These are phyloP conservation scores for Trypanosoma theileri DNA, from an alignment of 208 protist genomes.

Conservation along the genomic window DNA sequence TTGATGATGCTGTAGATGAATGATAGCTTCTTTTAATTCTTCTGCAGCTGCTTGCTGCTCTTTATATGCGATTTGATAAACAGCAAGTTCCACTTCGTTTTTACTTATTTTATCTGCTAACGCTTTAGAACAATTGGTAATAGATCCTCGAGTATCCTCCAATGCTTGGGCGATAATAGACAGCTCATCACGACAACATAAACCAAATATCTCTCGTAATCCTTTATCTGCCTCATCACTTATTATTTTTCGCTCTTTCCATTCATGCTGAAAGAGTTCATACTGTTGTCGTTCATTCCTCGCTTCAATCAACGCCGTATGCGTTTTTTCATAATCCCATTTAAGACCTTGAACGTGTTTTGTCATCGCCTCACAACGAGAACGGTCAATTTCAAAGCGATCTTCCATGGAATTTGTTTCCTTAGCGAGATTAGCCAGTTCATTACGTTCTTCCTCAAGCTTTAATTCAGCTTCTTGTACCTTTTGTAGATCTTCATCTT, in stretches of 20 bases:
- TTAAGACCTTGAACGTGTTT: slow-evolving; percentile 44
- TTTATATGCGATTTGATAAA: slow-evolving; percentile 77
- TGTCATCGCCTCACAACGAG: slow-evolving; percentile 41
- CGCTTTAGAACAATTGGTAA: slow-evolving; percentile 25
- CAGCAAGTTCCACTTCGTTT: slow-evolving; percentile 66
- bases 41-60: slow-evolving; percentile 67
- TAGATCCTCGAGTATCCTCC: slow-evolving; percentile 24
- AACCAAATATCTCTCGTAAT: slow-evolving; percentile 5
- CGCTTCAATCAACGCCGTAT: slow-evolving; percentile 17
- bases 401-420: slow-evolving; percentile 32
- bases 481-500: slow-evolving; percentile 37
- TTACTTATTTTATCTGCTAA: slow-evolving; percentile 33
- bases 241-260: slow-evolving; percentile 31
- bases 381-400: slow-evolving; percentile 24
- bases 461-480: slow-evolving; percentile 45
- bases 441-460: slow-evolving; percentile 30
- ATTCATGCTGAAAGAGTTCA: slow-evolving; percentile 30
- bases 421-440: slow-evolving; percentile 17
- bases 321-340: slow-evolving; percentile 35
- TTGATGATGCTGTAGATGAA: slow-evolving; percentile 31
- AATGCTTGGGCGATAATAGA: slow-evolving; percentile 41
- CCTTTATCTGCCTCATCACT: slow-evolving; percentile 17
- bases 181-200: slow-evolving; percentile 39
- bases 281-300: slow-evolving; percentile 29
- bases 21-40: slow-evolving; percentile 36